Conservation (phyloP, 2,329 filamentous ascomycete genomes). For the Alternaria alternata region DNA sequence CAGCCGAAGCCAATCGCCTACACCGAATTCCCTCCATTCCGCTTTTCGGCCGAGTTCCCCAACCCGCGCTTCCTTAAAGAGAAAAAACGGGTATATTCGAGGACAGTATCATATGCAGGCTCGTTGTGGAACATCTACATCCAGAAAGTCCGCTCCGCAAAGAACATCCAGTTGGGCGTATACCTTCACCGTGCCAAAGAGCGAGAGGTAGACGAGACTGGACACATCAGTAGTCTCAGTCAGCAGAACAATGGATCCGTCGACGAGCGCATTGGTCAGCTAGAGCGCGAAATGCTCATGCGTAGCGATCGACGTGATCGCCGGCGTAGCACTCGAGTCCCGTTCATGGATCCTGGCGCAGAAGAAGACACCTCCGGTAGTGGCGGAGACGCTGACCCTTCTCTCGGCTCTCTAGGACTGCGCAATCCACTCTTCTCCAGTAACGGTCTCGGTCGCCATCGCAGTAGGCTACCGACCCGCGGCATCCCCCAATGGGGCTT, state of each 20-base stretch:
- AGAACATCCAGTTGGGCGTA: constrained; percentile 65
- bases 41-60: constrained; percentile 66
- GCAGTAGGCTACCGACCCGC: constrained; percentile 26
- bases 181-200: constrained; percentile 68
- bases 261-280: constrained; percentile 62
- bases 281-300: constrained; percentile 62
- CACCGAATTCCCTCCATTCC: constrained; percentile 65
- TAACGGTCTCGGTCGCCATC: constrained; percentile 28
- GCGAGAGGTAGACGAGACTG: constrained; percentile 58
- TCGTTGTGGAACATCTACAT: constrained; percentile 70
- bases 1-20: constrained; percentile 56
- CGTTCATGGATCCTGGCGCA: constrained; percentile 31
- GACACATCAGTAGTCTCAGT: constrained; percentile 49
- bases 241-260: constrained; percentile 55
- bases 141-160: constrained; percentile 64
- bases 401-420: constrained; percentile 38
- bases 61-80: constrained; percentile 65
- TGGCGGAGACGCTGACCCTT: constrained; percentile 55
- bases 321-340: constrained; percentile 36
- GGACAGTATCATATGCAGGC: constrained; percentile 67
- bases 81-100: constrained; percentile 66
- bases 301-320: constrained; percentile 50
- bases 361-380: constrained; percentile 57
- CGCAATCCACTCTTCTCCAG: constrained; percentile 34
- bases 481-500: constrained; percentile 24